Percentiles rank a stretch among this genome's conserved stretches.
These are phyloP conservation scores for Teunomyces barrocoloradensis DNA, from an alignment of 805 yeast genomes.

Conservation along the genomic window DNA sequence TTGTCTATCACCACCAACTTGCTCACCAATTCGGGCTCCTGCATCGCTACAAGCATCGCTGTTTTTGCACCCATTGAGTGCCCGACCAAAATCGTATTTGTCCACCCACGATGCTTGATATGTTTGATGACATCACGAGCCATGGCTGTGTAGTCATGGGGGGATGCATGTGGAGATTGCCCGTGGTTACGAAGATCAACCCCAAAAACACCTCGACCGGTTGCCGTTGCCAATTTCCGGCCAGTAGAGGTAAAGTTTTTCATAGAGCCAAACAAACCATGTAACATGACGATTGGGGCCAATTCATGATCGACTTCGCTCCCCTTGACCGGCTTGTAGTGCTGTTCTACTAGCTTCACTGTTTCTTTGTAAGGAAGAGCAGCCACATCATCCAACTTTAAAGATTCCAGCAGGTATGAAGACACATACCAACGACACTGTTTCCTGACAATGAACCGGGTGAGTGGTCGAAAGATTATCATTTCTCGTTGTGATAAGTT, in stretches of 20 bases:
- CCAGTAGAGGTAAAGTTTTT: constrained; percentile 43
- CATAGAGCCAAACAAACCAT: constrained; percentile 54
- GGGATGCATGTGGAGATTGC: constrained; percentile 40
- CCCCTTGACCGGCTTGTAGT: constrained; percentile 7
- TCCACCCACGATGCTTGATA: constrained; percentile 21
- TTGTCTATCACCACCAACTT: constrained; percentile 50
- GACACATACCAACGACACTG: neutral
- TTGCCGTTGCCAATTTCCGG: constrained; percentile 26
- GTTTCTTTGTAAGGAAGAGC: constrained; percentile 1
- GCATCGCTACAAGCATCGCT: constrained; percentile 45
- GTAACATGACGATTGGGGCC: constrained; percentile 46
- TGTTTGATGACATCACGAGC: constrained; percentile 42
- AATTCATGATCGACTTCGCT: neutral
- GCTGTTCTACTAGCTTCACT: constrained; percentile 5
- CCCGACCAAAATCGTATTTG: constrained; percentile 33
- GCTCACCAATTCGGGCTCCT: constrained; percentile 36
- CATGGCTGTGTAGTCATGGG: constrained; percentile 44
- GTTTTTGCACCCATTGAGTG: constrained; percentile 65
- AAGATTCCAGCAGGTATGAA: neutral
- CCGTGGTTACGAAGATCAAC: constrained; percentile 61
- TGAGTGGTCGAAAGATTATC: neutral
- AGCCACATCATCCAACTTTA: neutral
- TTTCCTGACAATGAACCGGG: neutral
- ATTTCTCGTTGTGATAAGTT: too few species aligned
- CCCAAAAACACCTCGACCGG: constrained; percentile 36